A percentile compares a stretch with the other conserved stretches of the same genome.
phyloP scores from a whole-genome alignment of 345 rosid species.

The Eucalyptus rudis region DNA sequence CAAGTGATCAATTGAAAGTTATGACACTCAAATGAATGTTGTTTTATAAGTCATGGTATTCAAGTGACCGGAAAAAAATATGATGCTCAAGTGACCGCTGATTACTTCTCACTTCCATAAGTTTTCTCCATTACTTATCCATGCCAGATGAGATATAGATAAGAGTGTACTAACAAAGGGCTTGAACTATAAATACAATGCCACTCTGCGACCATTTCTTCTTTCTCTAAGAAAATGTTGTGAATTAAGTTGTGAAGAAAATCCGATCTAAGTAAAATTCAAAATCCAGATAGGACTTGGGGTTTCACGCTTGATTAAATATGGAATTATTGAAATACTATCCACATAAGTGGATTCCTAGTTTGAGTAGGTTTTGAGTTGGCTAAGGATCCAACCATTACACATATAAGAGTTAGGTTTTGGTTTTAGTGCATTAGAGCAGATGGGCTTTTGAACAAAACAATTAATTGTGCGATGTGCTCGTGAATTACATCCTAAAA shows the following conservation, averaged over 20 bases:
- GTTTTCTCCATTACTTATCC: not conserved
- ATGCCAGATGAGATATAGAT: not conserved
- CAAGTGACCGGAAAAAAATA: too few relatives aligned
- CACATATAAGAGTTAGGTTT: not conserved
- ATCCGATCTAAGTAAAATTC: not conserved
- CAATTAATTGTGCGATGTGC: not conserved
- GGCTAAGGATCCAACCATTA: not conserved
- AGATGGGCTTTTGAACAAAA: not conserved
- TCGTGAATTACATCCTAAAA: not conserved
- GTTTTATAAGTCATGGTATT: not conserved
- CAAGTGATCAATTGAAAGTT: not conserved
- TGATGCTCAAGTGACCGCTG: fast-evolving
- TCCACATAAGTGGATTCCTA: not conserved
- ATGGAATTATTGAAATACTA: not conserved
- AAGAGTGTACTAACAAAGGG: not conserved
- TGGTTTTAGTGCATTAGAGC: too few relatives aligned
- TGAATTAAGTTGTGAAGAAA: not conserved
- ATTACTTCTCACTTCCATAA: not conserved
- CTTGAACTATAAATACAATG: not conserved
- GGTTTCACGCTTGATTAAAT: not conserved
- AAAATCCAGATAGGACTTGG: not conserved
- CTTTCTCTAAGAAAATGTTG: not conserved
- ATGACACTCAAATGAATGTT: too few relatives aligned
- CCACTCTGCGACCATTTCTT: not conserved
- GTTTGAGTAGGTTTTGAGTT: not conserved